Evolutionary conservation across 768 basidiomycete species (phyloP).

Genomic region (Leucocoprinus leucothites): DNA sequence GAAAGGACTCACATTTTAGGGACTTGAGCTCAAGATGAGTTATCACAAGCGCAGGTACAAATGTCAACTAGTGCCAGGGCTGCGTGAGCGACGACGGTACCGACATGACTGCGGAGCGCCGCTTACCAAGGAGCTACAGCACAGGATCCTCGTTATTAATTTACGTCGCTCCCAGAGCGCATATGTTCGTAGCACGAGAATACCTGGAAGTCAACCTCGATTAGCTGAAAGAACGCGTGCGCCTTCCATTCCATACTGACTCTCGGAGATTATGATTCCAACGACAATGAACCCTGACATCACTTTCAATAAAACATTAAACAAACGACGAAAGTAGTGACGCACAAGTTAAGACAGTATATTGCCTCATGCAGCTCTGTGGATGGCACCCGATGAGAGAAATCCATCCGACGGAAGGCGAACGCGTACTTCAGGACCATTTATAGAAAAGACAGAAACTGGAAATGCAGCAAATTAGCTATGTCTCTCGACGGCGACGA

Average conservation of each 20-base stretch:
- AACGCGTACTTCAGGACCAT: constrained; percentile 19
- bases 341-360: constrained; percentile 31
- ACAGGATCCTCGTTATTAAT: constrained; percentile 28
- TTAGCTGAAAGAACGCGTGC: background rate
- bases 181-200: constrained; percentile 41
- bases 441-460: constrained; percentile 15
- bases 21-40: constrained; percentile 31
- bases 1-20: constrained; percentile 26
- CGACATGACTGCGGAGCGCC: background rate
- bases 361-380: constrained; percentile 23
- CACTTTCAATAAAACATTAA: background rate
- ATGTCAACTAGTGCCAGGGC: constrained; percentile 22
- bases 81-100: background rate
- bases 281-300: constrained; percentile 28
- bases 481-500: background rate
- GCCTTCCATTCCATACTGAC: constrained; percentile 16
- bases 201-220: constrained; percentile 19
- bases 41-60: constrained; percentile 27
- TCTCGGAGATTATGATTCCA: constrained; percentile 36
- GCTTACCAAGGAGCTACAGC: constrained; percentile 20
- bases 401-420: background rate
- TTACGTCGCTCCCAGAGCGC: constrained; percentile 41
- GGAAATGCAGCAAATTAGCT: background rate
- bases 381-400: background rate
- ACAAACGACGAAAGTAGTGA: background rate